Evolutionary conservation across 805 yeast genomes (phyloP).

Genomic region (Candida patagonica): DNA sequence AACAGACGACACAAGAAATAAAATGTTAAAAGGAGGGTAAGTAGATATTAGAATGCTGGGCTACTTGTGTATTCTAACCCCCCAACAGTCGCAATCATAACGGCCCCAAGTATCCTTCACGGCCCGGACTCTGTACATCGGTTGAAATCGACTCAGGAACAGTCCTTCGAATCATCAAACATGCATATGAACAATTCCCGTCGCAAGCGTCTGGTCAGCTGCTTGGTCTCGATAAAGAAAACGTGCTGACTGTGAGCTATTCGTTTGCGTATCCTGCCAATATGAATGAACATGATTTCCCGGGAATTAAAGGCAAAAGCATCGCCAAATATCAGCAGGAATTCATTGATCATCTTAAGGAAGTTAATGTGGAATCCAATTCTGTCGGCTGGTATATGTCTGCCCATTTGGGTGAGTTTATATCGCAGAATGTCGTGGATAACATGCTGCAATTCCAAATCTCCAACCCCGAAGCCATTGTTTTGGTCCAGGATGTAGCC

Average conservation of each 20-base stretch:
- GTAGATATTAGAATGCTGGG: too few species aligned
- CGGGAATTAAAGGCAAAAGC: slow-evolving; percentile 50
- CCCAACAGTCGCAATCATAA: too few species aligned
- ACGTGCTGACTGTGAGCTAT: slow-evolving; percentile 42
- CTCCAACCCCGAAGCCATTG: slow-evolving; percentile 41
- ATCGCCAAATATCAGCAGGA: slow-evolving; percentile 64
- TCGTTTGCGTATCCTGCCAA: slow-evolving; percentile 56
- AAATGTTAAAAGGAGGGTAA: too few species aligned
- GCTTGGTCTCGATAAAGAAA: slow-evolving; percentile 60
- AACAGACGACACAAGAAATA: too few species aligned
- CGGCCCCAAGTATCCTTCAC: slow-evolving; percentile 7
- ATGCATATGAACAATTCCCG: slow-evolving; percentile 56
- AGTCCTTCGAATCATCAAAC: slow-evolving; percentile 53
- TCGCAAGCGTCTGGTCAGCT: slow-evolving; percentile 59
- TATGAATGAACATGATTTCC: slow-evolving; percentile 48
- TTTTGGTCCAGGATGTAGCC: slow-evolving; percentile 61
- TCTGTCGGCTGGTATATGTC: slow-evolving; percentile 77
- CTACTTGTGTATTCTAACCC: too few species aligned
- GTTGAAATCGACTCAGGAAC: slow-evolving; percentile 21
- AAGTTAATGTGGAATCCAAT: slow-evolving; percentile 57
- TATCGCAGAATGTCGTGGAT: slow-evolving; percentile 55
- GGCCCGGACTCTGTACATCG: slow-evolving; percentile 11
- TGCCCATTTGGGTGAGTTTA: slow-evolving; percentile 58
- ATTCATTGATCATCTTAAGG: slow-evolving; percentile 50
- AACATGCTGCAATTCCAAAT: slow-evolving; percentile 57